Evolutionary conservation across 23 red algal species (phyloP), one percentile per base, ranked within the genome.

Genomic region (Cyanidiococcus yangmingshanensis): DNA sequence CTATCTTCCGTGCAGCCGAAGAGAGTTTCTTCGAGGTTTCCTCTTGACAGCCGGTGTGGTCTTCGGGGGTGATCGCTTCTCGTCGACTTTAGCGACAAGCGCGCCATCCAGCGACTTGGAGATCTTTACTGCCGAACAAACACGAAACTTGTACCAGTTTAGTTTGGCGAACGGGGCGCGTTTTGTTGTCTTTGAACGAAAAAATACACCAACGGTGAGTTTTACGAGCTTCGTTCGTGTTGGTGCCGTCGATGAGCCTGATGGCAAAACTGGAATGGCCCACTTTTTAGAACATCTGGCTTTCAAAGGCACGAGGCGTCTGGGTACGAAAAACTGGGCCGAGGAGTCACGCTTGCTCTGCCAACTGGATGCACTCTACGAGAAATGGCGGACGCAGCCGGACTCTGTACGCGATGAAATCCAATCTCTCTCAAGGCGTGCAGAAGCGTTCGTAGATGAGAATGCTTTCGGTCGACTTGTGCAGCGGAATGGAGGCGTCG

Each of bases 251-350:
- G 77, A 80, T 27, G 77, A 80, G 31, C 24, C 59, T 27, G 77
- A 63, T 27, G 77, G 77, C 24, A 50, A 80, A 35, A 80, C 77
- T 16, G 77, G 77, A 25, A 59, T 59, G 34, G 77, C 77, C 31
- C 77, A 80, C 50, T 80, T 80, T 59, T 50, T 80, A 17, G 77
- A 80, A 57, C 77, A 80, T 80, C 77, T 80, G 7, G 77, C 77
- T 17, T 80, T 80, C 77, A 80, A 80, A 37, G 77, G 77, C 54
- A 68, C 77, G 7, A 2, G 35, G 1, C n/a, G 2, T 17, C 67
- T 80, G n/a, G 77, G 77, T 50, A 80, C 77, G 12, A 30, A 59
- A 7, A 31, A 77, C 26, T 57, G 75, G 40, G 40, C n/a, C 16
- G 29, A 2, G 2, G 74, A 76, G 74, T 50, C 36, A 18, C 15